Evolutionary conservation across 139 green algal species (phyloP).

Genomic region (Dunaliella primolecta): DNA sequence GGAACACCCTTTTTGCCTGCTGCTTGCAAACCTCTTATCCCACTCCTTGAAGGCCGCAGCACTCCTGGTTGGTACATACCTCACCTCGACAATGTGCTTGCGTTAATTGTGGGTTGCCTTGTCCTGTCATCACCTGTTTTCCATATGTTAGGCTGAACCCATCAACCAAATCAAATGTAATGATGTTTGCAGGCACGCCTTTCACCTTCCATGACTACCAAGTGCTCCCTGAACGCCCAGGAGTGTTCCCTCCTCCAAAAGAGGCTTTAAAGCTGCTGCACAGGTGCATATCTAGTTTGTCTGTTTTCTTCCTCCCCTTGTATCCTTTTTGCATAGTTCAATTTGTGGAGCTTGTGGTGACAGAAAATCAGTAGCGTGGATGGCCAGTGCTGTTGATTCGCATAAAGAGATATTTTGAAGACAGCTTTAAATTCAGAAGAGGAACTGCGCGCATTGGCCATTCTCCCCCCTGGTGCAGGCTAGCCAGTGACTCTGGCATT

Average conservation of each 20-base stretch:
- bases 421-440: no score
- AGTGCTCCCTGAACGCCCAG: neutral
- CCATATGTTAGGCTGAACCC: no score
- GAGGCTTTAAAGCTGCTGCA: conserved; percentile 68
- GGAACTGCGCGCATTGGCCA: neutral
- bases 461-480: neutral
- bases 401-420: no score
- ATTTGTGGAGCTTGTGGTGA: neutral
- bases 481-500: conserved; percentile 68
- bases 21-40: no score
- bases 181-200: neutral
- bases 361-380: neutral
- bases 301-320: neutral
- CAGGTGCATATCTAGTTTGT: conserved; percentile 45
- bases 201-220: conserved; percentile 4
- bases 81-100: no score
- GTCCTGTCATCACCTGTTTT: neutral
- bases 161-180: no score
- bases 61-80: no score
- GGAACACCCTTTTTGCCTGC: neutral
- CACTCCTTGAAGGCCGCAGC: no score
- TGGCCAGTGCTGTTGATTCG: neutral
- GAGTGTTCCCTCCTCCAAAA: conserved; percentile 25
- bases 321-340: neutral
- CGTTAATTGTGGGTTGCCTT: no score